phyloP scores from a whole-genome alignment of 164 flowering plant genomes.

The Malania oleifera region DNA sequence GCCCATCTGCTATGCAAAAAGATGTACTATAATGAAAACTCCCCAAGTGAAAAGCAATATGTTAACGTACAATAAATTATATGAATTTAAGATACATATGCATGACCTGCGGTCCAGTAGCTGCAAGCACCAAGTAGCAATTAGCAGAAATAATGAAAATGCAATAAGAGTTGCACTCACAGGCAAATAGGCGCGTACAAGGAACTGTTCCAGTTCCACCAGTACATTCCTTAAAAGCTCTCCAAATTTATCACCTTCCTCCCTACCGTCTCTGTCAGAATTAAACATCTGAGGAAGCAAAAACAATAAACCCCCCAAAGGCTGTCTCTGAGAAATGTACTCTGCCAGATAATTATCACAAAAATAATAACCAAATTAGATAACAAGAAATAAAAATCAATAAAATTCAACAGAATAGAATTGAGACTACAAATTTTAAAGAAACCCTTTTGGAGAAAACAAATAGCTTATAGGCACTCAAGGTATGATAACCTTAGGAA shows the following conservation, averaged over 20 bases:
- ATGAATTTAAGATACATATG: too few species aligned
- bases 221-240: constrained; percentile 29
- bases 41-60: too few species aligned
- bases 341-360: constrained; percentile 35
- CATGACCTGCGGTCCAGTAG: too few species aligned
- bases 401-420: background rate
- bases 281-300: constrained; percentile 60
- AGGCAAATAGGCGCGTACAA: constrained; percentile 63
- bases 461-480: too few species aligned
- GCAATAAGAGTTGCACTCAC: constrained; percentile 69
- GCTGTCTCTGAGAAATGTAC: constrained; percentile 44
- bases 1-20: too few species aligned
- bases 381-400: background rate
- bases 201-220: constrained; percentile 62
- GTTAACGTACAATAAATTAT: too few species aligned
- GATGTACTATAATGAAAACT: too few species aligned
- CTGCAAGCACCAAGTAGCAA: background rate
- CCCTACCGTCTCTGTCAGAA: constrained; percentile 23
- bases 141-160: background rate
- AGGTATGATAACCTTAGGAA: too few species aligned
- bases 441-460: too few species aligned
- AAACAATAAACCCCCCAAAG: constrained; percentile 76
- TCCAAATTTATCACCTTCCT: constrained; percentile 22
- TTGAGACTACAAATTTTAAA: too few species aligned
- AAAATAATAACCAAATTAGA: background rate